Evolutionary conservation across 352 stramenopile species (phyloP).

Genomic region (Phytophthora brassicae): DNA sequence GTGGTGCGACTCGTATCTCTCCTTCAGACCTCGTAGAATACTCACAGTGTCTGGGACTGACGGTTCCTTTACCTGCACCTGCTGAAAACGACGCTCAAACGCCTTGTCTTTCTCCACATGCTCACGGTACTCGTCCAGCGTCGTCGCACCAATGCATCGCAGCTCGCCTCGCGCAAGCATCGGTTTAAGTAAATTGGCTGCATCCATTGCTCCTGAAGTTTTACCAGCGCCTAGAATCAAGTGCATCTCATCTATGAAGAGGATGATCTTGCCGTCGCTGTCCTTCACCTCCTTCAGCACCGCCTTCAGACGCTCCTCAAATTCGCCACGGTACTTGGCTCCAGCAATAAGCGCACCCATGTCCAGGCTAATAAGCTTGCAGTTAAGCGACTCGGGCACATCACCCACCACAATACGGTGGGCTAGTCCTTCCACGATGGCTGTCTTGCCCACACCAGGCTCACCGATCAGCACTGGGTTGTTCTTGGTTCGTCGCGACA

Average conservation of each 20-base stretch:
- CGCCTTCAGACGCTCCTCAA: constrained; percentile 97
- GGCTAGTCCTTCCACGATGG: constrained; percentile 95
- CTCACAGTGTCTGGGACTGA: constrained; percentile 94
- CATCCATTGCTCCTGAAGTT: constrained; percentile 94
- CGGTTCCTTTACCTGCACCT: constrained; percentile 94
- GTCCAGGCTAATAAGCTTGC: constrained; percentile 93
- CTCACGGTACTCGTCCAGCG: constrained; percentile 96
- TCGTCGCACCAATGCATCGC: constrained; percentile 97
- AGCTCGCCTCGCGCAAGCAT: constrained; percentile 96
- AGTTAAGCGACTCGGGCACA: constrained; percentile 93
- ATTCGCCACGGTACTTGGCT: constrained; percentile 98
- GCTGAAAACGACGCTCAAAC: constrained; percentile 98
- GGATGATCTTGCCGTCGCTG: constrained; percentile 95
- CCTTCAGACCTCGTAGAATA: constrained; percentile 95
- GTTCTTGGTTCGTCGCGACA: constrained; percentile 97
- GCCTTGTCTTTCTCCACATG: constrained; percentile 99
- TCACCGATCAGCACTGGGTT: constrained; percentile 97
- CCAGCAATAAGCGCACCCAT: constrained; percentile 96
- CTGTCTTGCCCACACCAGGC: constrained; percentile 97
- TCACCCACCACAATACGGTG: constrained; percentile 96
- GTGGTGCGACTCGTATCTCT: constrained; percentile 97
- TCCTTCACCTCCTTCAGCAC: constrained; percentile 94
- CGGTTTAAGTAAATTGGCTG: constrained; percentile 98
- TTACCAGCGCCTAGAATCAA: constrained; percentile 94
- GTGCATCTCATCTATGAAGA: constrained; percentile 99